Evolutionary conservation across 2,329 filamentous ascomycete genomes (phyloP).

Genomic region (Microdochium bolleyi): DNA sequence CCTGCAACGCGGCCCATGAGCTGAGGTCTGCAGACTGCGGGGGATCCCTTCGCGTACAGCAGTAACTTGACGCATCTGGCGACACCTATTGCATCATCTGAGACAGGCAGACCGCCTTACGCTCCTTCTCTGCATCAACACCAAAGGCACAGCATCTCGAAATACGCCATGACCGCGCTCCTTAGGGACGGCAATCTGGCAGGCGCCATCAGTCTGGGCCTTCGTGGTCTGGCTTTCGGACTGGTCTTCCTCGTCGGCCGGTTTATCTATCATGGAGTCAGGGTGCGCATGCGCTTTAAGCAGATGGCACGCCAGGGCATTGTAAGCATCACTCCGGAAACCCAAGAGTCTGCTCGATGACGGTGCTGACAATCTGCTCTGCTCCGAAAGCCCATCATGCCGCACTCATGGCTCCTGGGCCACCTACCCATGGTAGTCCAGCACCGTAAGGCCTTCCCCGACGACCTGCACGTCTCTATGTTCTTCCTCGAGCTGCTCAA

Average conservation of each 20-base stretch:
- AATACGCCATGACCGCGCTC: background rate
- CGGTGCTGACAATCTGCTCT: background rate
- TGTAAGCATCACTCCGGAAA: background rate
- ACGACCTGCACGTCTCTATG: slow-evolving; percentile 15
- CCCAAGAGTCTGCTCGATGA: background rate
- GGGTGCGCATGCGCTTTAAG: background rate
- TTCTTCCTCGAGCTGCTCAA: slow-evolving; percentile 16
- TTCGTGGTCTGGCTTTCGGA: background rate
- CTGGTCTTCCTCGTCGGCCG: background rate
- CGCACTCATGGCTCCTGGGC: slow-evolving; percentile 24
- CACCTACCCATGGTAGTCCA: slow-evolving; percentile 18
- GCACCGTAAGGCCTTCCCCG: slow-evolving; percentile 16
- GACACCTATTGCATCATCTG: no score
- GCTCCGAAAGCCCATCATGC: slow-evolving; percentile 17
- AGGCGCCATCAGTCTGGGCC: background rate
- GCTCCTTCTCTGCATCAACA: no score
- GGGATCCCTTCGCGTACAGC: no score
- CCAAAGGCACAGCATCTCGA: background rate
- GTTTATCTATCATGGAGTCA: background rate
- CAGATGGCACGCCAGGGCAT: background rate
- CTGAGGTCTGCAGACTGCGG: no score
- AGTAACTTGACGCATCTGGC: no score
- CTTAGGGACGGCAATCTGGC: background rate
- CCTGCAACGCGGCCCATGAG: no score
- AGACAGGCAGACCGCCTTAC: no score